These are phyloP conservation scores for Blepharisma undulans DNA, from an alignment of 169 alveolate genomes.

Conservation along the genomic window DNA sequence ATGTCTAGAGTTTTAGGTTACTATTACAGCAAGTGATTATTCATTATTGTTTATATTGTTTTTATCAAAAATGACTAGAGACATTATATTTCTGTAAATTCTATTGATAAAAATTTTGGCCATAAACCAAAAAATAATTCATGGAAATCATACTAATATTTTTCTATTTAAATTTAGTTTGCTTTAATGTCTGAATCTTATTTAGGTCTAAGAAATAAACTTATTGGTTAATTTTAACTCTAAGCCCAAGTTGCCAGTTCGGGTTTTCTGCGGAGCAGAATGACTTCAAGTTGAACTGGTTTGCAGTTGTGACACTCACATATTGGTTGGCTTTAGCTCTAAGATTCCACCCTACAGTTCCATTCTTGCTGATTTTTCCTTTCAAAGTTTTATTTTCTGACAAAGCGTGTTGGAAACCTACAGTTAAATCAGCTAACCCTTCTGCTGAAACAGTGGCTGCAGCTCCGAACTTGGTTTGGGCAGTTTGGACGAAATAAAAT, in stretches of 20 bases:
- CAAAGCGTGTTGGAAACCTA: neutral
- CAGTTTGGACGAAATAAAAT: neutral
- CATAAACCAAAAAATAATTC: too few relatives aligned
- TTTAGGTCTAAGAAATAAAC: neutral
- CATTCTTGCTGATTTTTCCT: neutral
- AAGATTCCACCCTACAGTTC: neutral
- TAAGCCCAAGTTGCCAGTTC: neutral
- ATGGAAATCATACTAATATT: too few relatives aligned
- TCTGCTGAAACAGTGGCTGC: neutral
- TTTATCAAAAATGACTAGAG: too few relatives aligned
- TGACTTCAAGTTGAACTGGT: neutral
- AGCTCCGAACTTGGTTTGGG: neutral
- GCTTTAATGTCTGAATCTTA: too few relatives aligned
- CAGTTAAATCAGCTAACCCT: neutral
- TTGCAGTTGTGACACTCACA: conserved; percentile 5
- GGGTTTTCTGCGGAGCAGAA: neutral
- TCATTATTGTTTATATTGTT: too few relatives aligned
- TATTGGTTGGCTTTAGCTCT: neutral
- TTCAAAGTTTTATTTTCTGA: neutral
- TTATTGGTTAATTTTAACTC: neutral
- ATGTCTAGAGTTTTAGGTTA: too few relatives aligned
- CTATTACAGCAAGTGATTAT: too few relatives aligned
- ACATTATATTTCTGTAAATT: too few relatives aligned
- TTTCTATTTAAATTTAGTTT: too few relatives aligned
- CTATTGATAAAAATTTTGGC: too few relatives aligned